phyloP scores from a whole-genome alignment of 2,329 filamentous ascomycete genomes.

The Beauveria bassiana region DNA sequence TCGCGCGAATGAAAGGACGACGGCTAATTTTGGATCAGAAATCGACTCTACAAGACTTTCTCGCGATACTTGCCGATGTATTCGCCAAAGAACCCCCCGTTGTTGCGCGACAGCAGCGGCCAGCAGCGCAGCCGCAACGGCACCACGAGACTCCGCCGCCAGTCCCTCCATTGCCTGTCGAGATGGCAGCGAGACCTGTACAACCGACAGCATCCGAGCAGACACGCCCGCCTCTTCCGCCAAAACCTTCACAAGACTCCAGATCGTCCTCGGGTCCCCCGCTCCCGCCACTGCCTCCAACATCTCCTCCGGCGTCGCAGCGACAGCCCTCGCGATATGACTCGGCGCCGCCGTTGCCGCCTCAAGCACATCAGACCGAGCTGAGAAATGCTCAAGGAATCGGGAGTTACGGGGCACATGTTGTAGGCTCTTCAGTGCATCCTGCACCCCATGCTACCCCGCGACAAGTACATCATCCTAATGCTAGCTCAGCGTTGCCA shows the following conservation, averaged over 20 bases:
- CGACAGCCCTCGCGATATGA: conserved; percentile 35
- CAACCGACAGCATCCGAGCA: conserved; percentile 26
- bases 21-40: conserved; percentile 43
- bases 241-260: conserved; percentile 37
- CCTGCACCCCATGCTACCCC: background rate
- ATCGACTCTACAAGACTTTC: conserved; percentile 74
- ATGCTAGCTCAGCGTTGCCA: conserved; percentile 11
- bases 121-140: conserved; percentile 25
- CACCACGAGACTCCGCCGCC: conserved; percentile 49
- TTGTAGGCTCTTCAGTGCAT: conserved; percentile 1
- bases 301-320: conserved; percentile 15
- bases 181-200: conserved; percentile 41
- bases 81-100: conserved; percentile 95
- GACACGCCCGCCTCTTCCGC: conserved; percentile 43
- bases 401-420: background rate
- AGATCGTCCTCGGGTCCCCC: conserved; percentile 21
- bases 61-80: conserved; percentile 73
- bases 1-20: background rate
- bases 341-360: conserved; percentile 38
- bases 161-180: conserved; percentile 64
- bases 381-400: background rate
- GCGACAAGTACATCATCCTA: background rate
- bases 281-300: conserved; percentile 22
- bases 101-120: conserved; percentile 58
- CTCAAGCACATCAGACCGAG: conserved; percentile 19